Base-by-base conservation (phyloP, 2,329 filamentous ascomycete genomes). In the Dactylella cylindrospora region DNA sequence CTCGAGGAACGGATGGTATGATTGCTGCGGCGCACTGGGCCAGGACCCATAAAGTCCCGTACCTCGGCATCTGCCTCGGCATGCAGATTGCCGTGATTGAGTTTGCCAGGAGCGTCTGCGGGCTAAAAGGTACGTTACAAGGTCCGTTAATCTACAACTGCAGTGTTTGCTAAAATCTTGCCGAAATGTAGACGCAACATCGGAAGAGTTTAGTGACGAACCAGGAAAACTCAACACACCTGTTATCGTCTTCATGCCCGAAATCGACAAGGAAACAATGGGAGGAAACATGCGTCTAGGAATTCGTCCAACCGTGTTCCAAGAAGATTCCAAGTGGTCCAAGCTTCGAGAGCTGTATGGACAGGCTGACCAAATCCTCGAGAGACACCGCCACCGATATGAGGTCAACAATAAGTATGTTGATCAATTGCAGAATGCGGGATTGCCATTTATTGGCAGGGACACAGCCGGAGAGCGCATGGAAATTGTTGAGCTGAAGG, bases 81-180 rank as follows among this genome's bases (percentile, higher is more conserved):
- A 89, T 95, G 84, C 93, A 97, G 73, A 80, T 95, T 39, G 90
- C 91, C 15, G 89, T 95, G 39, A 86, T 96, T 67, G 90, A 97
- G 73, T 88, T 83, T 68, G 89, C 90, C 1, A 83, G 90, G 33
- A 84, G 88, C 66, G 76, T 91, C 1, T 86, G 83, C 73, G 81
- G 80, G 22, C 78, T 90, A 65, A 68, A 75, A 26, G 66, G 68
- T 68, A 50, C 43, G 35, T 36, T n/a, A 25, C 35, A 13, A 3
- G 13, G n/a, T 39, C 28, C 6, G 17, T n/a, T 41, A 6, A 22
- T 23, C 23, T 26, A 20, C 8, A 23, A 23, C 13, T 26, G 9
- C 23, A 23, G 9, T 12, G n/a, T 33, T 17, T 10, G n/a, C 33
- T 47, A 47, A 35, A 23, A 19, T 23, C 10, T 1, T 5, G 5